A percentile compares a stretch with the other conserved stretches of the same genome.
These are phyloP conservation scores for Apiospora aurea DNA, from an alignment of 2,329 filamentous ascomycete genomes.

Conservation along the genomic window DNA sequence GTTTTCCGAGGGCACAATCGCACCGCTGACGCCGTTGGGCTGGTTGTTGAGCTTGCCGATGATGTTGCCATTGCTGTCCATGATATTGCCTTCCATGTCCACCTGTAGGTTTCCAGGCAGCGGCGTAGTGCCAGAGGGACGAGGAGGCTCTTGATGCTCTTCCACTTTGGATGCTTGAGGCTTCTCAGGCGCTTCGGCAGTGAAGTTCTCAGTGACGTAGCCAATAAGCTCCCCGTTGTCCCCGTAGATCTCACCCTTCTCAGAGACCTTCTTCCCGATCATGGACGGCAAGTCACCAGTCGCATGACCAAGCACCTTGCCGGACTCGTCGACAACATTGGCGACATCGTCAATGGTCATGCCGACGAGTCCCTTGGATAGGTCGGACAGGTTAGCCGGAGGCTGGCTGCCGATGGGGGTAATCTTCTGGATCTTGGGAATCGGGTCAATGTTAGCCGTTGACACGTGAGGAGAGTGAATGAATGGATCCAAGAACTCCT, in stretches of 20 bases:
- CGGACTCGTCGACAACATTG: slow-evolving; percentile 58
- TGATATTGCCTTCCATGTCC: slow-evolving; percentile 54
- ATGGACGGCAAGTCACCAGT: slow-evolving; percentile 63
- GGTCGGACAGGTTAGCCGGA: slow-evolving; percentile 40
- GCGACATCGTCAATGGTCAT: slow-evolving; percentile 61
- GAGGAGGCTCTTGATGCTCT: slow-evolving; percentile 31
- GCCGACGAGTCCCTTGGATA: slow-evolving; percentile 53
- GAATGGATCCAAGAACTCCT: slow-evolving; percentile 43
- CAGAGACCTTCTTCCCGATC: slow-evolving; percentile 56
- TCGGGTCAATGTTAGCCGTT: slow-evolving; percentile 50
- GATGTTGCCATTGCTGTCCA: slow-evolving; percentile 53
- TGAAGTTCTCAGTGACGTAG: slow-evolving; percentile 53
- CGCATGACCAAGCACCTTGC: slow-evolving; percentile 58
- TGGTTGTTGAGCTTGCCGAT: slow-evolving; percentile 56
- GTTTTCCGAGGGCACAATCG: not conserved
- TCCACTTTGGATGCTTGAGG: slow-evolving; percentile 35
- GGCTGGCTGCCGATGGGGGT: slow-evolving; percentile 46
- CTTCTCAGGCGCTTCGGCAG: slow-evolving; percentile 24
- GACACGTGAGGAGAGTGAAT: slow-evolving; percentile 38
- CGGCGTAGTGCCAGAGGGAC: slow-evolving; percentile 29
- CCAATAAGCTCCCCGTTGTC: slow-evolving; percentile 51
- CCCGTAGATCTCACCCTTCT: slow-evolving; percentile 55
- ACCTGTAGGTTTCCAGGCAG: slow-evolving; percentile 47
- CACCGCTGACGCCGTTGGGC: slow-evolving; percentile 49
- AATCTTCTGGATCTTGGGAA: slow-evolving; percentile 52